A percentile compares a stretch with the other conserved stretches of the same genome.
Conservation (phyloP, 148 eudicot genomes). For the Agrostemma githago region DNA sequence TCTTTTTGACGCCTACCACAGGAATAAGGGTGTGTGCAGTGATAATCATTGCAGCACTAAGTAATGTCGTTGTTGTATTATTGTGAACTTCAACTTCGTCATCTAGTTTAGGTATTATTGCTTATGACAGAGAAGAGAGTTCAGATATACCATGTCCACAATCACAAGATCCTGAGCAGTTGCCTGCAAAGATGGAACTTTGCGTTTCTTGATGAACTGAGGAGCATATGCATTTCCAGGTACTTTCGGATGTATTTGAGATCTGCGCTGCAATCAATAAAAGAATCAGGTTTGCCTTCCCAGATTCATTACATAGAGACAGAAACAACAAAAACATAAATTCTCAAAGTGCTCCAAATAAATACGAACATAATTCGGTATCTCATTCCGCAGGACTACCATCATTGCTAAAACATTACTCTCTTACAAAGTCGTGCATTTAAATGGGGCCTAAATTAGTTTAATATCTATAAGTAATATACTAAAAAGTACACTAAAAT, state of each 20-base stretch:
- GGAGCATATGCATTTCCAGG: constrained; percentile 72
- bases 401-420: too few relatives aligned
- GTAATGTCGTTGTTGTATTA: not conserved
- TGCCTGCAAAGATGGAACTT: constrained; percentile 33
- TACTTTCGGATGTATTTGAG: constrained; percentile 36
- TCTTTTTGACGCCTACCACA: not conserved
- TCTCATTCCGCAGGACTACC: too few relatives aligned
- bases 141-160: constrained; percentile 65
- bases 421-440: too few relatives aligned
- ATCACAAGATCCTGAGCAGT: constrained; percentile 71
- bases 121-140: not conserved
- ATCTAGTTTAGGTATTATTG: not conserved
- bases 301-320: not conserved
- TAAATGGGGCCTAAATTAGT: too few relatives aligned
- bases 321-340: not conserved
- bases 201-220: constrained; percentile 37
- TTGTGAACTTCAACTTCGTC: not conserved
- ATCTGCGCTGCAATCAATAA: constrained; percentile 39
- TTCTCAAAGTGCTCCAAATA: not conserved
- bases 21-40: not conserved
- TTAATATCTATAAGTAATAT: too few relatives aligned
- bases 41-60: not conserved
- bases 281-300: not conserved
- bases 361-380: too few relatives aligned
- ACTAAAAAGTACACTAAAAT: too few relatives aligned